Conservation (phyloP, 495 filamentous ascomycete species). For the Penicillium mononematosum region DNA sequence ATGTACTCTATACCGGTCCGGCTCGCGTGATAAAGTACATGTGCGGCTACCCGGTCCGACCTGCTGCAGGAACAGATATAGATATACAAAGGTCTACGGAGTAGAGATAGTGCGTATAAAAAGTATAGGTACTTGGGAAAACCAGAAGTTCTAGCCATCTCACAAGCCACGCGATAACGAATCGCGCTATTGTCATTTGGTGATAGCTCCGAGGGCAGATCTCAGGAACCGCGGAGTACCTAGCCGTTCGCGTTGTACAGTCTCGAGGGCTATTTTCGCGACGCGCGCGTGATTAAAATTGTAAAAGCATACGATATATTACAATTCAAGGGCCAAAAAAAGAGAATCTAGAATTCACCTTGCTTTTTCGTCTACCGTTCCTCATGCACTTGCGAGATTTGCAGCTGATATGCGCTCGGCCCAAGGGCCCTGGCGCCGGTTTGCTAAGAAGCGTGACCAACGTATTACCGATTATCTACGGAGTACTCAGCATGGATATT, state of each 20-base stretch:
- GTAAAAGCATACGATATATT: neutral
- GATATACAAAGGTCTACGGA: neutral
- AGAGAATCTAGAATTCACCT: slow-evolving; percentile 1
- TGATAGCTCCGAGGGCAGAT: slow-evolving; percentile 2
- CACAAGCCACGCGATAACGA: slow-evolving; percentile 17
- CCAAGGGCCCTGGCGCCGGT: slow-evolving; percentile 9
- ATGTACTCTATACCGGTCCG: slow-evolving; percentile 1
- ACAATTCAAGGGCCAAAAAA: neutral
- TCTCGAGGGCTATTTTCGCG: slow-evolving; percentile 3
- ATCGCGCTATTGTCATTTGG: slow-evolving; percentile 16
- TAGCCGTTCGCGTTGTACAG: slow-evolving; percentile 16
- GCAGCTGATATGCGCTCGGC: slow-evolving; percentile 24
- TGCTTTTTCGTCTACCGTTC: slow-evolving; percentile 6
- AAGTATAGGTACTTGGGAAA: neutral
- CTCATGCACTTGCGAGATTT: slow-evolving; percentile 5
- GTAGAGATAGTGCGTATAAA: neutral
- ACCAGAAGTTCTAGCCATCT: slow-evolving; percentile 3
- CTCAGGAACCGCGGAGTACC: slow-evolving; percentile 16
- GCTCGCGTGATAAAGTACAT: neutral
- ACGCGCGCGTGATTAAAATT: slow-evolving; percentile 12
- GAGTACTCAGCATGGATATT: neutral
- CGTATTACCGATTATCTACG: slow-evolving; percentile 6
- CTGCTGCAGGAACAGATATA: slow-evolving; percentile 6
- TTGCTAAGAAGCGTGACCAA: slow-evolving; percentile 25
- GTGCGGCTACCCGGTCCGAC: slow-evolving; percentile 10